These are phyloP conservation scores for Fraxinus latifolia DNA, from an alignment of 305 asterid genomes.

Conservation along the genomic window DNA sequence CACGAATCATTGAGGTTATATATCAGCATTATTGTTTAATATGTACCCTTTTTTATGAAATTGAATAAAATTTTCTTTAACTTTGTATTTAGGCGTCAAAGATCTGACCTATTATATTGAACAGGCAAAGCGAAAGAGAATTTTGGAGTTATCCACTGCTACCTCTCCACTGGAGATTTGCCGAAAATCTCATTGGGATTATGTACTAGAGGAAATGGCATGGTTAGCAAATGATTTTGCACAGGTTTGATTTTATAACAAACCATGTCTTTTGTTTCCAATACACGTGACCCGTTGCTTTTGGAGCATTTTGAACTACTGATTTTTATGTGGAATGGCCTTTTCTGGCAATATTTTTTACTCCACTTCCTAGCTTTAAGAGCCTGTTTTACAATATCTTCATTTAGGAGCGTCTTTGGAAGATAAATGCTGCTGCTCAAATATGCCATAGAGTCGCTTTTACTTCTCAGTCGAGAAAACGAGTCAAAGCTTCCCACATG, in stretches of 20 bases:
- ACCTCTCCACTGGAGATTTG: slow-evolving; percentile 35
- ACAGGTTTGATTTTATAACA: slow-evolving; percentile 53
- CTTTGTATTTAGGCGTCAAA: slow-evolving; percentile 22
- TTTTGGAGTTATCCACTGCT: slow-evolving; percentile 53
- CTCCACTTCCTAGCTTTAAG: slow-evolving; percentile 13
- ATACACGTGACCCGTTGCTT: slow-evolving; percentile 16
- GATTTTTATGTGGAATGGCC: not conserved
- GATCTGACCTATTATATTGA: slow-evolving; percentile 45
- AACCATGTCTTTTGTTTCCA: slow-evolving; percentile 6
- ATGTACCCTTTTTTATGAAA: slow-evolving; percentile 15
- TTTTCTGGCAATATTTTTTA: slow-evolving; percentile 15
- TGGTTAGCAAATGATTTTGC: slow-evolving; percentile 99
- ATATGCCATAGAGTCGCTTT: slow-evolving; percentile 55
- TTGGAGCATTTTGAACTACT: not conserved
- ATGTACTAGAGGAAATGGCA: slow-evolving; percentile 91
- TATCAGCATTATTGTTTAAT: slow-evolving; percentile 20
- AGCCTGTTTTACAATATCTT: slow-evolving; percentile 19
- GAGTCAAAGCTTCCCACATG: slow-evolving; percentile 37
- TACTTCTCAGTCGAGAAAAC: slow-evolving; percentile 43
- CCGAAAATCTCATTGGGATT: slow-evolving; percentile 79
- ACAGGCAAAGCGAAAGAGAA: slow-evolving; percentile 86
- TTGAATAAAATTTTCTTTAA: slow-evolving; percentile 24
- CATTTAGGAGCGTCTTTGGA: slow-evolving; percentile 94
- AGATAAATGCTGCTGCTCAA: slow-evolving; percentile 71
- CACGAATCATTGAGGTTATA: slow-evolving; percentile 78